Percentiles rank a stretch among this genome's conserved stretches.
Evolutionary conservation across 2,329 filamentous ascomycete species (phyloP).

Genomic region (Dothideomycetes sp.): DNA sequence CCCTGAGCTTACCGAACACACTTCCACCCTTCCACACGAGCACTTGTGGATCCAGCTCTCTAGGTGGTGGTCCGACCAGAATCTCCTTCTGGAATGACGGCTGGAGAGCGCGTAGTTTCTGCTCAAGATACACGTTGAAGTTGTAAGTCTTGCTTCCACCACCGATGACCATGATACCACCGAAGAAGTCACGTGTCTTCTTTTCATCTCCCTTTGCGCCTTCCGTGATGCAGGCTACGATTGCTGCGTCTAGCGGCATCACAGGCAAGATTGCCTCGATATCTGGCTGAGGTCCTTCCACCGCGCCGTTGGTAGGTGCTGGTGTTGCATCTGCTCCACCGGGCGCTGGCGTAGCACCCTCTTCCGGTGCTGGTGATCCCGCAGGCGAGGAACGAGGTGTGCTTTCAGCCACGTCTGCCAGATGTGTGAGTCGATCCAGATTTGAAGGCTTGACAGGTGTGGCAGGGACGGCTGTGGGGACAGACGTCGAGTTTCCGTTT

Average conservation of each 20-base stretch:
- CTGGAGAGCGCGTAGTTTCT: conserved; percentile 59
- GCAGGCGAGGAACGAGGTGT: conserved; percentile 81
- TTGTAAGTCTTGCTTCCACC: conserved; percentile 73
- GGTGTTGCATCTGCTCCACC: conserved; percentile 32
- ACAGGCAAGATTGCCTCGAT: conserved; percentile 67
- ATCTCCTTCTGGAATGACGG: conserved; percentile 58
- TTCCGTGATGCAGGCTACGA: conserved; percentile 80
- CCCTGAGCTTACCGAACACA: conserved; percentile 80
- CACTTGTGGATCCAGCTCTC: conserved; percentile 95
- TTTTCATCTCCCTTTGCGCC: conserved; percentile 84
- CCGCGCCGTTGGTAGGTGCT: conserved; percentile 39
- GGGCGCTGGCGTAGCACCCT: conserved; percentile 52
- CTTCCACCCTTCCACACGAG: conserved; percentile 96
- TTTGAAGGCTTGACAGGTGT: conserved; percentile 23
- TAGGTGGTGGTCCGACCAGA: conserved; percentile 60
- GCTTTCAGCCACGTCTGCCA: conserved; percentile 56
- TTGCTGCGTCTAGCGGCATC: conserved; percentile 78
- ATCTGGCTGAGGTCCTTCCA: conserved; percentile 34
- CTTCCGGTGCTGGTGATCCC: conserved; percentile 78
- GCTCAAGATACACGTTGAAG: conserved; percentile 75
- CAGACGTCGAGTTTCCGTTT: conserved; percentile 47
- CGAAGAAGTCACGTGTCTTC: conserved; percentile 81
- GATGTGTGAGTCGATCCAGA: conserved; percentile 59
- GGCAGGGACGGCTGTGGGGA: conserved; percentile 20
- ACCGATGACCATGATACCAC: conserved; percentile 83